These are phyloP conservation scores for Pterocarpus santalinus DNA, from an alignment of 306 rosid genomes.

Conservation along the genomic window DNA sequence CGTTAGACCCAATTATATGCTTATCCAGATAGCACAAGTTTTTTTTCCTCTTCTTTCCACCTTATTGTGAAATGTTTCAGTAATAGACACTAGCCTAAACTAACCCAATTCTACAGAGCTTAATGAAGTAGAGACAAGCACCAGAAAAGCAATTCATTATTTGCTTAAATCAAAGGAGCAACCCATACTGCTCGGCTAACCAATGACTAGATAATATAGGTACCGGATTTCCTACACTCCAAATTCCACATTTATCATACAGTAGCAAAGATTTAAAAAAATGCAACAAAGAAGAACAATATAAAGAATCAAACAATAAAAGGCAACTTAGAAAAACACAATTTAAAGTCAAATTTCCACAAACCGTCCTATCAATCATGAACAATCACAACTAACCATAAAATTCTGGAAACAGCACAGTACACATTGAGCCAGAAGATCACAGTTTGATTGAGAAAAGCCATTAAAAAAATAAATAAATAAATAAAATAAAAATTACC, in stretches of 20 bases:
- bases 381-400: conserved; percentile 36
- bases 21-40: conserved; percentile 8
- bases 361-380: conserved; percentile 15
- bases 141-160: conserved; percentile 24
- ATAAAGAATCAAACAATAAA: conserved; percentile 17
- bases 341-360: conserved; percentile 19
- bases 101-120: conserved; percentile 33
- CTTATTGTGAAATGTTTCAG: conserved; percentile 8
- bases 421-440: conserved; percentile 33
- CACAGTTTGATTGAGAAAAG: conserved; percentile 31
- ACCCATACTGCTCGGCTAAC: conserved; percentile 35
- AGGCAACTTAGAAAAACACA: conserved; percentile 28
- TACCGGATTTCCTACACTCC: background rate
- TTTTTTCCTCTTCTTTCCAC: background rate
- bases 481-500: conserved; percentile 56
- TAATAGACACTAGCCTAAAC: conserved; percentile 28
- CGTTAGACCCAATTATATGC: conserved; percentile 33
- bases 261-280: conserved; percentile 33
- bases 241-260: conserved; percentile 23
- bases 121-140: conserved; percentile 39
- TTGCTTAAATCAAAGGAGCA: conserved; percentile 42
- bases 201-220: conserved; percentile 34
- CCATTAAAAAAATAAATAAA: conserved; percentile 29
- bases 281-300: conserved; percentile 15
- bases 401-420: conserved; percentile 16